Conservation (phyloP, 768 basidiomycete genomes). For the Tephrocybe sp. region DNA sequence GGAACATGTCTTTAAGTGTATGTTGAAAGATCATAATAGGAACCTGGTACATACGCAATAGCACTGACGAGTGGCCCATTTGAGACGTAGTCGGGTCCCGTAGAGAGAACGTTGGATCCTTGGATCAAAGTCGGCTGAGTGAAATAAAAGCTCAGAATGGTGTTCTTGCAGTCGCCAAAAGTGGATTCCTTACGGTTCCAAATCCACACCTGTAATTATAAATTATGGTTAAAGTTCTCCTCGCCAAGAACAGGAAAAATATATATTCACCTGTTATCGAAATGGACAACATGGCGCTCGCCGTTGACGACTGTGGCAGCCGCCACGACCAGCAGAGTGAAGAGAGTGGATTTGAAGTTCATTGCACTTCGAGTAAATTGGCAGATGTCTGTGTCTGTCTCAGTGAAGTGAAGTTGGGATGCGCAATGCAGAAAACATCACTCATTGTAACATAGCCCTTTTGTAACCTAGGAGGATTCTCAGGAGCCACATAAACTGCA, state of each 20-base stretch:
- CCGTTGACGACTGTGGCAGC: slow-evolving; percentile 18
- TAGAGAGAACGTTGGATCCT: slow-evolving; percentile 28
- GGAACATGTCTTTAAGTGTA: background rate
- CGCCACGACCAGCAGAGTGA: background rate
- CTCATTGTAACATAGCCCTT: too few relatives aligned
- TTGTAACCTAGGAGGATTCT: too few relatives aligned
- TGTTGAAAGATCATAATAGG: background rate
- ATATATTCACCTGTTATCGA: slow-evolving; percentile 33
- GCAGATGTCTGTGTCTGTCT: too few relatives aligned
- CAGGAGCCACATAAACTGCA: too few relatives aligned
- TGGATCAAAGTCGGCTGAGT: slow-evolving; percentile 29
- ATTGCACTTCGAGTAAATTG: too few relatives aligned
- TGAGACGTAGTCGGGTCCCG: slow-evolving; percentile 25
- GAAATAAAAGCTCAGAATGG: background rate
- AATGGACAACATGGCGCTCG: slow-evolving; percentile 36
- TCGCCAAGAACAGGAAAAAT: background rate
- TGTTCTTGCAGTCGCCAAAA: too few relatives aligned
- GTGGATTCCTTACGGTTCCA: slow-evolving; percentile 34
- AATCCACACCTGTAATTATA: slow-evolving; percentile 32
- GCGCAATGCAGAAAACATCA: too few relatives aligned
- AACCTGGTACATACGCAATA: slow-evolving; percentile 31
- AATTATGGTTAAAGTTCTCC: too few relatives aligned
- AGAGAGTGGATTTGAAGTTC: background rate
- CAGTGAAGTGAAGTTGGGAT: too few relatives aligned
- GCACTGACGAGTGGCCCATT: slow-evolving; percentile 30